Conservation (phyloP, 441 rosid genomes). For the Manihot esculenta region DNA sequence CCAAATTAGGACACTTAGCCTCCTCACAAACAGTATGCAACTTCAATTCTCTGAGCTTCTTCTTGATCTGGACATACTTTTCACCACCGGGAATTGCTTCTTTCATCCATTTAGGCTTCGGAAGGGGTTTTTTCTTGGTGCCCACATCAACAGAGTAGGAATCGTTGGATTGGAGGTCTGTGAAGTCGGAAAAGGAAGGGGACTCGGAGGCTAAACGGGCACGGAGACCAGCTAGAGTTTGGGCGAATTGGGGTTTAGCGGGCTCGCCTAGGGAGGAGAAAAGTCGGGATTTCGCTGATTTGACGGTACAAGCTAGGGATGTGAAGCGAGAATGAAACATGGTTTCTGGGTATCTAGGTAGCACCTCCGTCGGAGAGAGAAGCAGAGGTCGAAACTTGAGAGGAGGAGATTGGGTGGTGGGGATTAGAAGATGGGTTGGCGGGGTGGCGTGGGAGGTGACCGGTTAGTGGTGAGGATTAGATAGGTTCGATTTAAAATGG, state of each 20-base stretch:
- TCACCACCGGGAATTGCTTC: conserved; percentile 93
- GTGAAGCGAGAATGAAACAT: conserved; percentile 41
- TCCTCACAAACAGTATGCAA: conserved; percentile 98
- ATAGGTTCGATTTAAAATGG: no score
- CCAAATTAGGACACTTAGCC: conserved; percentile 89
- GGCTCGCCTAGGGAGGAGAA: conserved; percentile 40
- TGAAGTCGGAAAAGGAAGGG: conserved; percentile 64
- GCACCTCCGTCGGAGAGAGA: background rate
- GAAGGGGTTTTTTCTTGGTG: conserved; percentile 90
- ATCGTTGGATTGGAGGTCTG: conserved; percentile 37
- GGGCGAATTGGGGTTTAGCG: conserved; percentile 41
- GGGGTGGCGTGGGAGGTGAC: background rate
- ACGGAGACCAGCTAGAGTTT: conserved; percentile 73
- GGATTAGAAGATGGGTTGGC: conserved; percentile 1
- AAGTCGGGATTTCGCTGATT: conserved; percentile 28
- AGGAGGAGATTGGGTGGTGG: background rate
- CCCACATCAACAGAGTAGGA: conserved; percentile 91
- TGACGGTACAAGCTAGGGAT: conserved; percentile 36
- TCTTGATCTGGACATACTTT: conserved; percentile 94
- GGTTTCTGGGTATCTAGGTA: background rate
- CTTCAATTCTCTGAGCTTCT: conserved; percentile 82
- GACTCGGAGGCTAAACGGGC: conserved; percentile 77
- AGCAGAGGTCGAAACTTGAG: background rate
- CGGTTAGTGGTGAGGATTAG: no score
- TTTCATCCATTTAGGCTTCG: conserved; percentile 98